phyloP scores from a whole-genome alignment of 2,329 filamentous ascomycete species.

The Sordariomycetes sp. region DNA sequence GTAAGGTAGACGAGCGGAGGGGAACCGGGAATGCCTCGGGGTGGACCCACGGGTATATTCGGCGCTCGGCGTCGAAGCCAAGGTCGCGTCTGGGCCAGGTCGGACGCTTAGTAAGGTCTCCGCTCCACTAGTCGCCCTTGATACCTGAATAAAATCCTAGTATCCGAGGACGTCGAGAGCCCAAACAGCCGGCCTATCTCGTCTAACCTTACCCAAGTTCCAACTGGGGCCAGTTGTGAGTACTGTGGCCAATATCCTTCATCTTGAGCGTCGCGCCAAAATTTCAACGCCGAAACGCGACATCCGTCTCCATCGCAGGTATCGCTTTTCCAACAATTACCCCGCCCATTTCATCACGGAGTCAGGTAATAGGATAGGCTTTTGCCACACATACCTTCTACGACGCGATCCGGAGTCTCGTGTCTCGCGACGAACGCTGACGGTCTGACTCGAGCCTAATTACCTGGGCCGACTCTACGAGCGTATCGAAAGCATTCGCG shows the following conservation, averaged over 20 bases:
- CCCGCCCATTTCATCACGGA: neutral
- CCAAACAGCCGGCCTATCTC: neutral
- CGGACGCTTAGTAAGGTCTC: no score
- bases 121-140: no score
- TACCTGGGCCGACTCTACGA: neutral
- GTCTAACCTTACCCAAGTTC: neutral
- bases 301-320: conserved; percentile 6
- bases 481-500: neutral
- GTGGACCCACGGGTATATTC: no score
- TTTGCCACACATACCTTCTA: neutral
- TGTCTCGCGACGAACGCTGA: neutral
- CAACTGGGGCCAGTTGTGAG: neutral
- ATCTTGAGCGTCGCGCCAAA: conserved; percentile 19
- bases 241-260: neutral
- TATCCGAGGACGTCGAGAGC: no score
- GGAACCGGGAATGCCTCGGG: neutral
- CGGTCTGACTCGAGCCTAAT: neutral
- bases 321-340: conserved; percentile 1
- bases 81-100: no score
- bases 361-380: neutral
- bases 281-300: conserved; percentile 17
- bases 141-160: no score
- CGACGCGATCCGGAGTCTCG: neutral
- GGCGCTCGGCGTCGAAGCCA: no score
- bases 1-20: neutral